These are phyloP conservation scores for Durotheca rogersii DNA, from an alignment of 495 filamentous ascomycete genomes.

Conservation along the genomic window DNA sequence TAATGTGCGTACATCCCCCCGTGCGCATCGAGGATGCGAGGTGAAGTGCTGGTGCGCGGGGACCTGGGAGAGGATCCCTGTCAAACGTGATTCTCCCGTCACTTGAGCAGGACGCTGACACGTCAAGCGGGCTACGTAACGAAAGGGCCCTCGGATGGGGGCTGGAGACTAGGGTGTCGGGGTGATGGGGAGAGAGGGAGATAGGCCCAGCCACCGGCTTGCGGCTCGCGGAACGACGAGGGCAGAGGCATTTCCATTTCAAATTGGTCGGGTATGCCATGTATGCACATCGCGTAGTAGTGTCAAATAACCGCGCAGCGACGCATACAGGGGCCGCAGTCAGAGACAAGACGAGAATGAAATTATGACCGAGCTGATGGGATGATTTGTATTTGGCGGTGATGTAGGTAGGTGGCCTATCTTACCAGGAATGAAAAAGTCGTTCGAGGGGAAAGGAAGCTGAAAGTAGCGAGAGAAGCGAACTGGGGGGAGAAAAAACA, in stretches of 20 bases:
- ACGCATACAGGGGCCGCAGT: background rate
- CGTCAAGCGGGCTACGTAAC: conserved; percentile 26
- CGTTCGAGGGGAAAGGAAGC: background rate
- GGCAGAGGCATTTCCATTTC: no score
- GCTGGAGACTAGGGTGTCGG: no score
- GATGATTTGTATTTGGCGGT: background rate
- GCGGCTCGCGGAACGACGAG: conserved; percentile 1
- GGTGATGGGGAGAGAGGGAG: conserved; percentile 1
- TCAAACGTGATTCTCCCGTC: conserved; percentile 20
- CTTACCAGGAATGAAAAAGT: background rate
- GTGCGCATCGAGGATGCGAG: background rate
- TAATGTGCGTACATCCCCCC: no score
- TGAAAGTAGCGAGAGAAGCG: background rate
- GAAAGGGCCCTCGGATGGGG: conserved; percentile 13
- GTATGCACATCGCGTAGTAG: no score
- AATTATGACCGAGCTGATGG: background rate
- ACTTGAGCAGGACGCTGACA: conserved; percentile 19
- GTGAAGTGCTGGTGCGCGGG: conserved; percentile 12
- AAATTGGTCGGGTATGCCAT: no score
- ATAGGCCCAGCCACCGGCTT: conserved; percentile 18
- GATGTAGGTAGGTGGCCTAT: no score
- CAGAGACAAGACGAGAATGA: background rate
- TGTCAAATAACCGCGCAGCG: no score
- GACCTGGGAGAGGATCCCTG: conserved; percentile 9
- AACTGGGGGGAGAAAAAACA: background rate